A percentile compares a stretch with the other conserved stretches of the same genome.
Conservation (phyloP, 805 yeast species). For the Wickerhamiella occidentalis region DNA sequence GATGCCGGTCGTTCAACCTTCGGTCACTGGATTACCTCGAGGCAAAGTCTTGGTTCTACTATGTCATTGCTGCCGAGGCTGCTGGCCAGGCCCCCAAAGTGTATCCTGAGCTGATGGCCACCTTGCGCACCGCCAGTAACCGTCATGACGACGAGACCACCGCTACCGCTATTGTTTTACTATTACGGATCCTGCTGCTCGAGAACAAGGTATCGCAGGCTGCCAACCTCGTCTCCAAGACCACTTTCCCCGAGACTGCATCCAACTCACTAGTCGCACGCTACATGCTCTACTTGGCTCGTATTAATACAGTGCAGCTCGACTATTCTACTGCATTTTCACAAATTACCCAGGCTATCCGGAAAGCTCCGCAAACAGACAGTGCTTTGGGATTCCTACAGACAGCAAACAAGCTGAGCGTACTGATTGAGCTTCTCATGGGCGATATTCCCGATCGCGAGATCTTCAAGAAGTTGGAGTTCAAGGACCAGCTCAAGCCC, state of each 20-base stretch:
- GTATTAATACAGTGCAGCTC: conserved; percentile 79
- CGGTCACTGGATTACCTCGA: conserved; percentile 75
- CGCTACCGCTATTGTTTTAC: conserved; percentile 73
- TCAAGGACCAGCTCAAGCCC: conserved; percentile 56
- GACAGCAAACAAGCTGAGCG: conserved; percentile 75
- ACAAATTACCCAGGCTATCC: conserved; percentile 82
- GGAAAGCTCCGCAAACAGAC: conserved; percentile 89
- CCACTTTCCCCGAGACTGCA: conserved; percentile 75
- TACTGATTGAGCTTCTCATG: conserved; percentile 81
- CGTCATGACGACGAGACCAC: conserved; percentile 89
- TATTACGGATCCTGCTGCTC: conserved; percentile 66
- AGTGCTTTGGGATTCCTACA: conserved; percentile 80
- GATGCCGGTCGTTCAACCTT: conserved; percentile 52
- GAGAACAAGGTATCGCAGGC: conserved; percentile 80
- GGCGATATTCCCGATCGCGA: conserved; percentile 93
- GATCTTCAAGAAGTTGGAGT: conserved; percentile 52
- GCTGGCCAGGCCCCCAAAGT: conserved; percentile 38
- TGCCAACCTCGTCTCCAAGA: conserved; percentile 74
- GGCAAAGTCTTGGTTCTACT: conserved; percentile 90
- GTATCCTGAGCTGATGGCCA: conserved; percentile 57
- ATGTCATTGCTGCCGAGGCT: conserved; percentile 65
- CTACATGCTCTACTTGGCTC: conserved; percentile 82
- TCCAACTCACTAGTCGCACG: conserved; percentile 84
- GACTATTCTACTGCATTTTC: conserved; percentile 87
- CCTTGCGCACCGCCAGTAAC: conserved; percentile 75